Evolutionary conservation across 352 stramenopile genomes (phyloP).

Genomic region (Globisporangium canariense): DNA sequence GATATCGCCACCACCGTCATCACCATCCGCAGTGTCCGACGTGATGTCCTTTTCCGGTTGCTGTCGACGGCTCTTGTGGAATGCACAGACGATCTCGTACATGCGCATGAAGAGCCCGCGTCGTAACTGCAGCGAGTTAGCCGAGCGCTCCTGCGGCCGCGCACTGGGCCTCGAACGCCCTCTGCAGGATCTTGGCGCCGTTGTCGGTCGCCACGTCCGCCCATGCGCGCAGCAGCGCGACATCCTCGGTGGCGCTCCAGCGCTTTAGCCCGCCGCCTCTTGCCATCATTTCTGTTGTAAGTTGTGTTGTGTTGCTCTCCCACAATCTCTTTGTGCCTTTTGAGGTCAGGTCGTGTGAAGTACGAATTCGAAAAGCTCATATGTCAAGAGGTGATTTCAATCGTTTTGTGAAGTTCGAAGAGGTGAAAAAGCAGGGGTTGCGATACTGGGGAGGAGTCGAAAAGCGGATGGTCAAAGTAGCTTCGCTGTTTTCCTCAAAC

Average conservation of each 20-base stretch:
- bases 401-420: no score
- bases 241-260: background rate
- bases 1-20: background rate
- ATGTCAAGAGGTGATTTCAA: no score
- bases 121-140: background rate
- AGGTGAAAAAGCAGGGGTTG: no score
- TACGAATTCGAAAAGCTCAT: no score
- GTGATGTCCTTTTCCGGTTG: background rate
- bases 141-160: background rate
- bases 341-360: no score
- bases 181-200: background rate
- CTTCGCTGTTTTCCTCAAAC: no score
- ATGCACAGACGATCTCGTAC: slow-evolving; percentile 3
- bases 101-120: slow-evolving; percentile 5
- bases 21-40: background rate
- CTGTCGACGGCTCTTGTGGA: background rate
- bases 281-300: no score
- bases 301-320: no score
- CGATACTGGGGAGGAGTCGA: no score
- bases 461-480: no score
- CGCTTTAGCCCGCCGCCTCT: no score
- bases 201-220: background rate
- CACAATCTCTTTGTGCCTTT: no score
- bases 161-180: background rate
- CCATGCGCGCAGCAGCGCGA: background rate